phyloP scores from a whole-genome alignment of 1,139 yeast species.

The Yamadazyma triangularis region DNA sequence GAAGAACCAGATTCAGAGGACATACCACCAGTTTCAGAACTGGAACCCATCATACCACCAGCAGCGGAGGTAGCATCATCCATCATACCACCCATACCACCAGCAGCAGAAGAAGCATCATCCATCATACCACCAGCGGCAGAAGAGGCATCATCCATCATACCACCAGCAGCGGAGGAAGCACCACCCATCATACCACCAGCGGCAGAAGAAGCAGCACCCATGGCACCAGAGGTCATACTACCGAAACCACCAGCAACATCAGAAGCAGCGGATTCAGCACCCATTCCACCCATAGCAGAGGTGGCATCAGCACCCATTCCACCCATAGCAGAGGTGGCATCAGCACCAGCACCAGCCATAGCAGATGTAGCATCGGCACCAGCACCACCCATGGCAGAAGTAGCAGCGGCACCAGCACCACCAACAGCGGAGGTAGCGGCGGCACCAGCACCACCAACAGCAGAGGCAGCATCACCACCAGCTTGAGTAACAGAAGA shows the following conservation, averaged over 20 bases:
- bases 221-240: constrained; percentile 3
- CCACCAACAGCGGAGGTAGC: constrained; percentile 1
- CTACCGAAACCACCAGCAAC: constrained; percentile 1
- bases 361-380: constrained; percentile 4
- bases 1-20: constrained; percentile 8
- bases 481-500: background rate
- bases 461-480: background rate
- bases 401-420: constrained; percentile 3
- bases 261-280: constrained; percentile 2
- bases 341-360: constrained; percentile 2
- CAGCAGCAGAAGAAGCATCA: constrained; percentile 8
- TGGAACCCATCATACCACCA: constrained; percentile 31
- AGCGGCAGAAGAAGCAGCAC: constrained; percentile 5
- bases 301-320: constrained; percentile 3
- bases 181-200: constrained; percentile 4
- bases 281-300: background rate
- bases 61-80: constrained; percentile 7
- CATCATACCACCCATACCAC: constrained; percentile 5
- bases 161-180: constrained; percentile 4
- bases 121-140: constrained; percentile 7
- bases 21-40: constrained; percentile 11
- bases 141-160: constrained; percentile 5
- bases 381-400: constrained; percentile 3
- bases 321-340: constrained; percentile 4
- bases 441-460: background rate